A percentile compares a stretch with the other conserved stretches of the same genome.
Conservation (phyloP, 2,329 filamentous ascomycete species). For the Microdochium nivale region DNA sequence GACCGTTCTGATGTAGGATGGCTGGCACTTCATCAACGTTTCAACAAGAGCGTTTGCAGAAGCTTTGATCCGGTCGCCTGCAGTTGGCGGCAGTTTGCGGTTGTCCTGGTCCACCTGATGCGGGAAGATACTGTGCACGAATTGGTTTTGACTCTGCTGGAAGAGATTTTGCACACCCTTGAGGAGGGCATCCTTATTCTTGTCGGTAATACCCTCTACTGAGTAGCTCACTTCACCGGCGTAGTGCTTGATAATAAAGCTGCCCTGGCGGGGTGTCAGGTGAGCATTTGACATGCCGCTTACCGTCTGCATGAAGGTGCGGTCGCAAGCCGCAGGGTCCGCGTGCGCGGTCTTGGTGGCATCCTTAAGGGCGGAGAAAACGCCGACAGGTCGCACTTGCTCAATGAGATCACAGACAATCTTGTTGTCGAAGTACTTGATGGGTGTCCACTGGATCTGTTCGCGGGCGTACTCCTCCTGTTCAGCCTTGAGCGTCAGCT, state of each 20-base stretch:
- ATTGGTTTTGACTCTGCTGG: conserved; percentile 72
- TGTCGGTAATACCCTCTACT: conserved; percentile 95
- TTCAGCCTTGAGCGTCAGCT: conserved; percentile 90
- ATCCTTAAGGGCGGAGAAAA: conserved; percentile 95
- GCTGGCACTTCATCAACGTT: conserved; percentile 93
- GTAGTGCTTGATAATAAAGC: conserved; percentile 98
- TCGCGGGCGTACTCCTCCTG: conserved; percentile 96
- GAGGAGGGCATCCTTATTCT: conserved; percentile 96
- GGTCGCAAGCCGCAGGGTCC: conserved; percentile 86
- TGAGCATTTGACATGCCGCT: conserved; percentile 89
- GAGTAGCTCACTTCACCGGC: conserved; percentile 94
- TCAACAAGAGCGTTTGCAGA: conserved; percentile 93
- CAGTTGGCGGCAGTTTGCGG: conserved; percentile 84
- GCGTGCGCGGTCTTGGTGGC: conserved; percentile 97
- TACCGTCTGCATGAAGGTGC: conserved; percentile 89
- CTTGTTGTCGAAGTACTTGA: conserved; percentile 99
- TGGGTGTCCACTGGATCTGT: conserved; percentile 97
- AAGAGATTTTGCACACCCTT: conserved; percentile 90
- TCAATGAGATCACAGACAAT: conserved; percentile 97
- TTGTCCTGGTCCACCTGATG: conserved; percentile 93
- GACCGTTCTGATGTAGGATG: conserved; percentile 97
- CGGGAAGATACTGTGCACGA: conserved; percentile 84
- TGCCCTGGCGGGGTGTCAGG: conserved; percentile 84
- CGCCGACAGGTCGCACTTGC: conserved; percentile 77
- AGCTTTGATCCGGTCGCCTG: conserved; percentile 89